Evolutionary conservation across 176 grass and related monocot genomes (phyloP).

Genomic region (Metroxylon sagu): DNA sequence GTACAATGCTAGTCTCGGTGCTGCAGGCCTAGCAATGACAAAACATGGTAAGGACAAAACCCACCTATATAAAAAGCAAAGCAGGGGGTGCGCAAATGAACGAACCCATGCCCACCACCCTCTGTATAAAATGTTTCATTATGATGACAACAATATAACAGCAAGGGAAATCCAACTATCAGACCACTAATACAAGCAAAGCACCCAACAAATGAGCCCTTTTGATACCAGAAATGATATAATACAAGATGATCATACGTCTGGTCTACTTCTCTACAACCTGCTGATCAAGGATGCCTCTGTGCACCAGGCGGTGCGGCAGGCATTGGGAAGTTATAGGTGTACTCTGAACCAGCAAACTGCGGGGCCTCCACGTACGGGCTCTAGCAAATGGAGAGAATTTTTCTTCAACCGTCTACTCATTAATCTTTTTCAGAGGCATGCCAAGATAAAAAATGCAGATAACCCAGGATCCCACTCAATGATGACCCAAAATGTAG

Average conservation of each 20-base stretch:
- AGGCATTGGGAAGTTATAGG: slow-evolving; percentile 72
- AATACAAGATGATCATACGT: no score
- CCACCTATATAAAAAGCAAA: slow-evolving; percentile 8
- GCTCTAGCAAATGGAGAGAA: slow-evolving; percentile 43
- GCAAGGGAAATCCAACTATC: no score
- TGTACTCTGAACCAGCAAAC: slow-evolving; percentile 42
- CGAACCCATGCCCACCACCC: neutral
- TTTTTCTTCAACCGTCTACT: neutral
- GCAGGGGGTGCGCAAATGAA: neutral
- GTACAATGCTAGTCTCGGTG: slow-evolving; percentile 4
- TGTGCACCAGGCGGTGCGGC: slow-evolving; percentile 74
- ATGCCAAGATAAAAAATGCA: no score
- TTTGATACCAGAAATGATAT: no score
- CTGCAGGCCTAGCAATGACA: neutral
- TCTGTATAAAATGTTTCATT: neutral
- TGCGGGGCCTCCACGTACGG: slow-evolving; percentile 90
- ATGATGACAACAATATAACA: no score
- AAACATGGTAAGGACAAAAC: neutral
- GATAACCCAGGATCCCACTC: no score
- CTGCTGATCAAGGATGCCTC: slow-evolving; percentile 36
- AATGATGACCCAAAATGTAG: no score
- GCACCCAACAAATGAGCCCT: no score
- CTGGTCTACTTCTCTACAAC: neutral
- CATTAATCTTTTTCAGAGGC: no score
- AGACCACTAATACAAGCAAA: no score